A percentile compares a stretch with the other conserved stretches of the same genome.
phyloP scores from a whole-genome alignment of 2,329 filamentous ascomycete species.

The Claviceps digitariae region DNA sequence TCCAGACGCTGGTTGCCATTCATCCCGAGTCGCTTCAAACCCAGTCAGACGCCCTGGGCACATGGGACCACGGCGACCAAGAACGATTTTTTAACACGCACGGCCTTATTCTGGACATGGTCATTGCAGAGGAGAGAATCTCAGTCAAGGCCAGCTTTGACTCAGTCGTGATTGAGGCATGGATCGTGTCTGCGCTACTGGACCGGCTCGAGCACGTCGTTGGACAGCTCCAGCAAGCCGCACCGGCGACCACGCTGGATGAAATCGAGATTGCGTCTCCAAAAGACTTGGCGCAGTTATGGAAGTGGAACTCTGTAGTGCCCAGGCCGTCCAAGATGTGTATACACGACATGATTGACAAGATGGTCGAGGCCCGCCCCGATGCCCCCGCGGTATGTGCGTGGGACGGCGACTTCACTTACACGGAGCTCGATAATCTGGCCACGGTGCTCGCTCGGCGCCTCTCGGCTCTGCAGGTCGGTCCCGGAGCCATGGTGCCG shows the following conservation, averaged over 20 bases:
- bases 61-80: not conserved
- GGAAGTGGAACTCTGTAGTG: constrained; percentile 31
- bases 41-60: not conserved
- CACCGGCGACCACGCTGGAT: not conserved
- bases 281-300: constrained; percentile 28
- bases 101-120: not conserved
- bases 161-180: not conserved
- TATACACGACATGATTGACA: constrained; percentile 33
- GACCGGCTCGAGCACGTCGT: not conserved
- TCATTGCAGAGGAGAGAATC: not conserved
- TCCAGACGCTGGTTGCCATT: constrained; percentile 17
- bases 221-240: not conserved
- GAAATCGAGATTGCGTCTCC: not conserved
- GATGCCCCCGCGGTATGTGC: constrained; percentile 31
- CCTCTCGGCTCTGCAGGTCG: constrained; percentile 13
- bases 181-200: not conserved
- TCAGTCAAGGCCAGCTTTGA: not conserved
- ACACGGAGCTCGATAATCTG: constrained; percentile 27
- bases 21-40: constrained; percentile 7
- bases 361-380: constrained; percentile 23
- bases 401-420: constrained; percentile 36
- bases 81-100: not conserved
- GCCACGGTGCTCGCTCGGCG: constrained; percentile 28
- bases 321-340: constrained; percentile 26
- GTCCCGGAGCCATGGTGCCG: constrained; percentile 29